phyloP scores from a whole-genome alignment of 2,329 filamentous ascomycete genomes.

The Drechslera avenae region DNA sequence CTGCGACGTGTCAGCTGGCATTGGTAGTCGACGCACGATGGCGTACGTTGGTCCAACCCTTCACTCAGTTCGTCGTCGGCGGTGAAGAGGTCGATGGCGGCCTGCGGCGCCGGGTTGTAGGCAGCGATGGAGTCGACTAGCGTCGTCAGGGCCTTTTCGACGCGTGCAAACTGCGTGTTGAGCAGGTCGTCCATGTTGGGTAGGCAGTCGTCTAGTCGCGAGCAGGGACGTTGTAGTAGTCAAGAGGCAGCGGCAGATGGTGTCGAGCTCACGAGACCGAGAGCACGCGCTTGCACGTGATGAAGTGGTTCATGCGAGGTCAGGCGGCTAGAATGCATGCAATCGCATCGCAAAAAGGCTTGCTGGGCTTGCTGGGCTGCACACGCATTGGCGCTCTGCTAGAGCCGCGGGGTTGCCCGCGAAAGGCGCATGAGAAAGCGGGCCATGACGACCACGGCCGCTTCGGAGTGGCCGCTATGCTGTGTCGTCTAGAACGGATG shows the following conservation, averaged over 20 bases:
- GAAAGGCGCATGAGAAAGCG: constrained; percentile 5
- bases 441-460: constrained; percentile 14
- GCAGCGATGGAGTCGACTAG: constrained; percentile 81
- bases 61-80: constrained; percentile 71
- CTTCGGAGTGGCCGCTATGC: constrained; percentile 14
- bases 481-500: constrained; percentile 9
- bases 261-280: constrained; percentile 11
- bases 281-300: constrained; percentile 16
- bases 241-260: constrained; percentile 5
- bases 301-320: constrained; percentile 6
- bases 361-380: no score
- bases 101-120: constrained; percentile 74
- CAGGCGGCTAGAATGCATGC: constrained; percentile 8
- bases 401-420: constrained; percentile 12
- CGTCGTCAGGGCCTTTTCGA: constrained; percentile 61
- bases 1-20: constrained; percentile 48
- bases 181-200: constrained; percentile 51
- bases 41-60: constrained; percentile 68
- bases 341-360: constrained; percentile 25
- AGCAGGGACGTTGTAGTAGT: neutral
- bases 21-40: neutral
- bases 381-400: constrained; percentile 3
- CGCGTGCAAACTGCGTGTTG: constrained; percentile 51
- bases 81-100: constrained; percentile 70
- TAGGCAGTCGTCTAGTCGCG: neutral